Evolutionary conservation across 2,329 filamentous ascomycete genomes (phyloP).

Genomic region (Cladophialophora psammophila): DNA sequence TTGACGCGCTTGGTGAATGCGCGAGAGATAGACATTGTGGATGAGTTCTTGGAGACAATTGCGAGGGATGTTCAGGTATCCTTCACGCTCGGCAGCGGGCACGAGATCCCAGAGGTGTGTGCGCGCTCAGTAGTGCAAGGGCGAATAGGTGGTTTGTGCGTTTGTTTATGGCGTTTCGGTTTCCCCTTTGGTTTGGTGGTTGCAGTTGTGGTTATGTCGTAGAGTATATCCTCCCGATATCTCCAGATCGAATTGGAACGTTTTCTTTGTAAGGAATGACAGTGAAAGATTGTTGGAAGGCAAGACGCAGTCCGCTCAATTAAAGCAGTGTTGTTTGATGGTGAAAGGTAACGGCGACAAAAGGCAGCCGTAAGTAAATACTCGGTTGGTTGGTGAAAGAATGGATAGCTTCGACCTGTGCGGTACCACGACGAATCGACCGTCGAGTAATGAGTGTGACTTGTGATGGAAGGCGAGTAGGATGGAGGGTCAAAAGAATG

Average conservation of each 20-base stretch:
- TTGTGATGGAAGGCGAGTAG: slow-evolving; percentile 27
- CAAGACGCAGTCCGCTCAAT: slow-evolving; percentile 36
- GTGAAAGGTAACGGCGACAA: slow-evolving; percentile 9
- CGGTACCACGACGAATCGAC: slow-evolving; percentile 37
- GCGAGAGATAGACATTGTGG: slow-evolving; percentile 48
- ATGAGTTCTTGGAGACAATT: slow-evolving; percentile 18
- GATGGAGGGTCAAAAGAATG: slow-evolving; percentile 32
- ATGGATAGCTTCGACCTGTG: slow-evolving; percentile 18
- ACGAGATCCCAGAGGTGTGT: background rate
- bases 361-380: slow-evolving; percentile 22
- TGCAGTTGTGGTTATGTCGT: background rate
- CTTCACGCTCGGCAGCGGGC: slow-evolving; percentile 2
- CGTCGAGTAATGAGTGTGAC: slow-evolving; percentile 35
- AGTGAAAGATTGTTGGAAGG: slow-evolving; percentile 21
- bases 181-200: slow-evolving; percentile 6
- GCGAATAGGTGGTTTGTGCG: background rate
- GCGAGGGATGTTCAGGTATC: background rate
- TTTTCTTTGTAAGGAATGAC: slow-evolving; percentile 3
- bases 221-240: slow-evolving; percentile 3
- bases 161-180: slow-evolving; percentile 19
- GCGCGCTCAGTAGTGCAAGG: background rate
- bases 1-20: slow-evolving; percentile 59
- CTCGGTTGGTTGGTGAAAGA: slow-evolving; percentile 24
- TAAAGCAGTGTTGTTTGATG: slow-evolving; percentile 24
- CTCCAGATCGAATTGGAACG: slow-evolving; percentile 1